phyloP scores from a whole-genome alignment of 257 asterid species.

The Solanum virginianum region DNA sequence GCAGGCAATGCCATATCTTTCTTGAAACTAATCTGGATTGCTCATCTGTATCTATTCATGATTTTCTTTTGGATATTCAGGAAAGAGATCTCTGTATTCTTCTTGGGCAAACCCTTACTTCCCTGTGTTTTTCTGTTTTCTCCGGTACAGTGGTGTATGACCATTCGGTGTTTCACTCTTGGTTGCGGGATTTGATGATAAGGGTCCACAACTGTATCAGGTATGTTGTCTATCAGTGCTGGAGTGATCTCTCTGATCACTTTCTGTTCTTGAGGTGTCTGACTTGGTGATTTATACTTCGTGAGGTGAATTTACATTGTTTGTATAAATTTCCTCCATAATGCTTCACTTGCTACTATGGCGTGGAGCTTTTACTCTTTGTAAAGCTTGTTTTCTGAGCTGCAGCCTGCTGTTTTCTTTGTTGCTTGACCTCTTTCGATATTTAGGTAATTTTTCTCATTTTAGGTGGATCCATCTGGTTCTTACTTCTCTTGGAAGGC shows the following conservation, averaged over 20 bases:
- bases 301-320: neutral
- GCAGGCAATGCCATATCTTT: neutral
- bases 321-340: neutral
- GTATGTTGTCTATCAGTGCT: constrained; percentile 21
- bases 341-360: neutral
- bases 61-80: neutral
- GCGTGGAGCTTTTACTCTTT: neutral
- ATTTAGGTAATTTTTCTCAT: neutral
- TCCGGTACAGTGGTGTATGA: constrained; percentile 73
- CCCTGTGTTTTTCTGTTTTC: neutral
- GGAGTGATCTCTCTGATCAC: neutral
- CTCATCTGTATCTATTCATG: neutral
- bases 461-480: constrained; percentile 96
- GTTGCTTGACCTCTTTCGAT: neutral
- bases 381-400: neutral
- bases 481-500: constrained; percentile 99
- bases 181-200: constrained; percentile 97
- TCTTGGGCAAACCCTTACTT: neutral
- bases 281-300: neutral
- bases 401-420: neutral
- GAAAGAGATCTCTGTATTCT: neutral
- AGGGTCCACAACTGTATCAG: constrained; percentile 97
- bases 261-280: neutral
- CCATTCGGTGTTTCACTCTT: constrained; percentile 94
- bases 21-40: neutral